Evolutionary conservation across 208 protist genomes (phyloP).

Genomic region (Wallacemonas sp.): DNA sequence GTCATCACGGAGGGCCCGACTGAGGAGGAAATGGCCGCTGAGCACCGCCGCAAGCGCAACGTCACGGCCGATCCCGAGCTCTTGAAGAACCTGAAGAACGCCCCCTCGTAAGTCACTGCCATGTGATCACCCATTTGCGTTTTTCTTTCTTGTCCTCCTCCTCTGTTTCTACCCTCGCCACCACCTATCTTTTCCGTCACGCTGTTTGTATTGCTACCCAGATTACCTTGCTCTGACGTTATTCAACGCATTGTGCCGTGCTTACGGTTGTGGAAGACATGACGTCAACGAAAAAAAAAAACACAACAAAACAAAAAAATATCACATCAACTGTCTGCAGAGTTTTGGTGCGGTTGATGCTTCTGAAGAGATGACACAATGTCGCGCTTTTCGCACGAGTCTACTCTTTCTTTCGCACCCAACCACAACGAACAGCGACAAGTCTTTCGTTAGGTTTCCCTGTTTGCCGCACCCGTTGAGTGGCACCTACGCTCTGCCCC

Average conservation of each 20-base stretch:
- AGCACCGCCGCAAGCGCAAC: conserved; percentile 51
- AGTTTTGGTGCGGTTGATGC: too few species aligned
- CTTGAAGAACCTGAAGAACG: conserved; percentile 42
- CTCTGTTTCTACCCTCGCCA: not conserved
- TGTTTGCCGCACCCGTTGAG: too few species aligned
- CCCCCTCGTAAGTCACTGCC: conserved; percentile 2
- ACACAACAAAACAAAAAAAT: too few species aligned
- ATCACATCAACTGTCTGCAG: too few species aligned
- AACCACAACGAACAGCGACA: too few species aligned
- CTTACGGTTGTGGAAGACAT: not conserved
- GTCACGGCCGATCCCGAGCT: conserved; percentile 60
- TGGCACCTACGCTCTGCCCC: too few species aligned
- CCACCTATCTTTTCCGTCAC: not conserved
- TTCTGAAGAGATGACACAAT: too few species aligned
- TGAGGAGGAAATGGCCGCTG: conserved; percentile 31
- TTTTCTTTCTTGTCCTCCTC: not conserved
- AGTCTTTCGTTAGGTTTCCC: too few species aligned
- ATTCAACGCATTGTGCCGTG: not conserved
- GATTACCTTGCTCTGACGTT: not conserved
- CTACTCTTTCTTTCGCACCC: too few species aligned
- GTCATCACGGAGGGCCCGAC: conserved; percentile 27
- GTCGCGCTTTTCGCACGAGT: too few species aligned
- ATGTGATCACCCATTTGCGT: not conserved
- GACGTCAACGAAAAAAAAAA: too few species aligned
- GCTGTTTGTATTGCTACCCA: not conserved